These are phyloP conservation scores for Coniochaeta sp. DNA, from an alignment of 2,329 filamentous ascomycete genomes.

Conservation along the genomic window DNA sequence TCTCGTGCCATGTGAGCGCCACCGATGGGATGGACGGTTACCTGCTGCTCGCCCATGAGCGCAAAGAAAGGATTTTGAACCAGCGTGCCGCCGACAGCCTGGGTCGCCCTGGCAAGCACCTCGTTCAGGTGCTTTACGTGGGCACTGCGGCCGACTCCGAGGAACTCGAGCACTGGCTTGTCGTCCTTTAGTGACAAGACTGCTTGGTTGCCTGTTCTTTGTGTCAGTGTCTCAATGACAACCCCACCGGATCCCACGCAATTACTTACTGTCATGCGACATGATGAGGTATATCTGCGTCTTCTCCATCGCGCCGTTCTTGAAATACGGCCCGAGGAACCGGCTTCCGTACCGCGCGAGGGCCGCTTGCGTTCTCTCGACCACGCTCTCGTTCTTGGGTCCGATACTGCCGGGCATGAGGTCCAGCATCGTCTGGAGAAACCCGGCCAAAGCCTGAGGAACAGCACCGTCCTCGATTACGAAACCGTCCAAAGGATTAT, in stretches of 20 bases:
- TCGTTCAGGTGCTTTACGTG: constrained; percentile 45
- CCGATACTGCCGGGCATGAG: constrained; percentile 38
- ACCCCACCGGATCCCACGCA: constrained; percentile 8
- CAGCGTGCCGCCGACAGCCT: constrained; percentile 51
- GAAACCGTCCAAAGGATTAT: constrained; percentile 52
- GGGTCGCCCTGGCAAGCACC: constrained; percentile 45
- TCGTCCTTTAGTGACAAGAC: constrained; percentile 51
- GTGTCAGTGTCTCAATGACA: constrained; percentile 8
- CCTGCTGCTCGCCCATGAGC: constrained; percentile 46
- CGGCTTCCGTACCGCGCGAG: constrained; percentile 42
- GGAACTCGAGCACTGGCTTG: constrained; percentile 50
- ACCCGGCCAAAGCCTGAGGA: constrained; percentile 45
- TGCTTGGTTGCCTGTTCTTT: constrained; percentile 46
- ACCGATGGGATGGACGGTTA: constrained; percentile 61
- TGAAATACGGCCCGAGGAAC: constrained; percentile 51
- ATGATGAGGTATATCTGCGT: constrained; percentile 61
- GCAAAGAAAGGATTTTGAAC: constrained; percentile 51
- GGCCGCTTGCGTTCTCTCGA: constrained; percentile 34
- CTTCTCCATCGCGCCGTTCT: constrained; percentile 46
- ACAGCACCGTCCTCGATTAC: constrained; percentile 58
- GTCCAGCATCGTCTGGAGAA: constrained; percentile 51
- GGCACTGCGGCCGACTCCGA: constrained; percentile 47
- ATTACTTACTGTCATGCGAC: constrained; percentile 47
- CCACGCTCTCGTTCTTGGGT: constrained; percentile 27
- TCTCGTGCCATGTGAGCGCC: constrained; percentile 57